Percentiles rank a stretch among this genome's conserved stretches.
Evolutionary conservation across 2,329 filamentous ascomycete genomes (phyloP).

Genomic region (Venturia asperata): DNA sequence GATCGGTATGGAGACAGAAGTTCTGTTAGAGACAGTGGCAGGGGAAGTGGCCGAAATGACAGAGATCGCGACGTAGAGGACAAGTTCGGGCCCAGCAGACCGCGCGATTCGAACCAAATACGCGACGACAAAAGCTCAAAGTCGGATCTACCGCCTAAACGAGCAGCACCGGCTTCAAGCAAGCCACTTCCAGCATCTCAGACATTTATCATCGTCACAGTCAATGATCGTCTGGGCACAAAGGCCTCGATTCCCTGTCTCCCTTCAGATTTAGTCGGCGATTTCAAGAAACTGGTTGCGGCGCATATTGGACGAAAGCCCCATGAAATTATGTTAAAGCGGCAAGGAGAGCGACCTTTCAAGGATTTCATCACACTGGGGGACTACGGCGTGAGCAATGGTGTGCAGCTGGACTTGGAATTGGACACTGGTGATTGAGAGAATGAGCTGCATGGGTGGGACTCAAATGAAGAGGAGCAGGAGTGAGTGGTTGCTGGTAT

Average conservation of each 20-base stretch:
- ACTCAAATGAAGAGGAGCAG: background rate
- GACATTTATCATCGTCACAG: slow-evolving; percentile 84
- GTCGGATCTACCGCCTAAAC: slow-evolving; percentile 19
- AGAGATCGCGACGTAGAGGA: slow-evolving; percentile 14
- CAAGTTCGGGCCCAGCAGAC: slow-evolving; percentile 14
- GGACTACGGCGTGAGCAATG: slow-evolving; percentile 91
- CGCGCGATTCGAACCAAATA: slow-evolving; percentile 29
- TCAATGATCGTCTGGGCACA: slow-evolving; percentile 95
- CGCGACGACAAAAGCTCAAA: slow-evolving; percentile 24
- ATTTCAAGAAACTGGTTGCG: slow-evolving; percentile 84
- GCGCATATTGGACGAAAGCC: slow-evolving; percentile 81
- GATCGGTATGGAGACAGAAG: slow-evolving; percentile 16
- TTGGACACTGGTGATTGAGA: slow-evolving; percentile 19
- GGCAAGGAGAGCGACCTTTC: slow-evolving; percentile 87
- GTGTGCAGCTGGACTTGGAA: slow-evolving; percentile 54
- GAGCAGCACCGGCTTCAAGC: slow-evolving; percentile 25
- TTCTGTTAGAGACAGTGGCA: slow-evolving; percentile 16
- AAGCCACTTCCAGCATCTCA: slow-evolving; percentile 25
- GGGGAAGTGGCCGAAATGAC: slow-evolving; percentile 14
- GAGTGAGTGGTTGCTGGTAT: background rate
- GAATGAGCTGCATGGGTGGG: background rate
- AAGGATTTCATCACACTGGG: slow-evolving; percentile 82
- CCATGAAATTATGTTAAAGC: slow-evolving; percentile 84
- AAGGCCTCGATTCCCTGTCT: slow-evolving; percentile 89
- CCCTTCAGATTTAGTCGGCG: slow-evolving; percentile 60